Conservation (phyloP, 2,329 filamentous ascomycete species). For the Elsinoe fawcettii region DNA sequence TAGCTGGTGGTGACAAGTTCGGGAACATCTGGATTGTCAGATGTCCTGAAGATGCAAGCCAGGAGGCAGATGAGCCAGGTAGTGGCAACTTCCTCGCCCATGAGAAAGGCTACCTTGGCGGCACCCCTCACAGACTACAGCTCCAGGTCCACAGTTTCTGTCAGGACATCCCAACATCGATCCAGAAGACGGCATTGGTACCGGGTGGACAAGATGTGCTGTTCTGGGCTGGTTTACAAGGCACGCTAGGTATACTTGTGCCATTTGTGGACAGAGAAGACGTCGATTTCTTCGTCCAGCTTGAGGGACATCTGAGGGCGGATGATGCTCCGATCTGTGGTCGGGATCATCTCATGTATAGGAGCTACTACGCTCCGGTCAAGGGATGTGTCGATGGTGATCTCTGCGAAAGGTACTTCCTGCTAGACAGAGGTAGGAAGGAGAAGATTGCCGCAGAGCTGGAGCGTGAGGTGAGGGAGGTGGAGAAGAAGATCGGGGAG, state of each 20-base stretch:
- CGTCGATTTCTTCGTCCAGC: constrained; percentile 92
- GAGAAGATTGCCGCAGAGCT: constrained; percentile 89
- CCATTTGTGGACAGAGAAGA: constrained; percentile 89
- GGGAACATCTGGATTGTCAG: constrained; percentile 92
- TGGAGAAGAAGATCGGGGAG: constrained; percentile 77
- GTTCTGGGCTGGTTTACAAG: constrained; percentile 89
- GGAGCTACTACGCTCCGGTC: constrained; percentile 90
- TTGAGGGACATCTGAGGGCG: constrained; percentile 78
- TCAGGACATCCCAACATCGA: constrained; percentile 84
- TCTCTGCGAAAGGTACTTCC: constrained; percentile 82
- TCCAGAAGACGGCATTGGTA: constrained; percentile 82
- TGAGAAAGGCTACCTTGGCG: constrained; percentile 81
- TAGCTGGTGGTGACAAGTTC: constrained; percentile 93
- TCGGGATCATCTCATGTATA: constrained; percentile 89
- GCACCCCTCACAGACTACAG: constrained; percentile 74
- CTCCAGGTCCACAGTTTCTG: constrained; percentile 84
- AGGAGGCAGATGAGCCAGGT: constrained; percentile 86
- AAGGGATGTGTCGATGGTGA: constrained; percentile 97
- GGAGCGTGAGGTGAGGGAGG: constrained; percentile 82
- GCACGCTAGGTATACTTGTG: constrained; percentile 85
- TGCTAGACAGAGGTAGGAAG: constrained; percentile 82
- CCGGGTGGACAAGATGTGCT: constrained; percentile 86
- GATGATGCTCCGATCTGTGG: constrained; percentile 85
- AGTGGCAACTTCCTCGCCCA: constrained; percentile 87
- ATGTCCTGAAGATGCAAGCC: constrained; percentile 75